These are phyloP conservation scores for Tolypocladium inflatum DNA, from an alignment of 2,329 filamentous ascomycete species.

Conservation along the genomic window DNA sequence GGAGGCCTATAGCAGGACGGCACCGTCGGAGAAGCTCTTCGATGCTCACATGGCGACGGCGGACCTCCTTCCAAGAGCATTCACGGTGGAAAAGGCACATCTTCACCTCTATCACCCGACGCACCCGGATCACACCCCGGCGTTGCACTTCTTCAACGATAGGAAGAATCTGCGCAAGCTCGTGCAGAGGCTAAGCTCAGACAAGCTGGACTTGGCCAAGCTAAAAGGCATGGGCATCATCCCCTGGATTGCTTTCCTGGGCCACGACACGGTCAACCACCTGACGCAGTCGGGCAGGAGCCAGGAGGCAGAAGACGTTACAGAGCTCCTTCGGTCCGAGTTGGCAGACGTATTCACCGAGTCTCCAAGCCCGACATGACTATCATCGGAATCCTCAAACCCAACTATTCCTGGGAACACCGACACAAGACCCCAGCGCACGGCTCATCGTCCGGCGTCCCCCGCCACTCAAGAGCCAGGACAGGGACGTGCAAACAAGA, in stretches of 20 bases:
- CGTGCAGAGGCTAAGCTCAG: conserved; percentile 12
- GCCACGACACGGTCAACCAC: conserved; percentile 36
- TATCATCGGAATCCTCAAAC: background rate
- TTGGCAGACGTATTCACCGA: conserved; percentile 19
- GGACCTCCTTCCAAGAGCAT: conserved; percentile 23
- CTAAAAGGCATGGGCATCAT: conserved; percentile 20
- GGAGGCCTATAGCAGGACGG: conserved; percentile 32
- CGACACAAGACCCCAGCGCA: background rate
- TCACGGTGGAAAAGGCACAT: conserved; percentile 40
- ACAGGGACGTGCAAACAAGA: background rate
- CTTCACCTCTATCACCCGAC: conserved; percentile 46
- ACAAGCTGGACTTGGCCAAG: conserved; percentile 16
- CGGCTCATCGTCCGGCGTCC: background rate
- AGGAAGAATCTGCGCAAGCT: conserved; percentile 18
- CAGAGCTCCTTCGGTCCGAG: conserved; percentile 25
- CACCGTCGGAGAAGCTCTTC: conserved; percentile 38
- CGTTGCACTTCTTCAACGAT: conserved; percentile 34
- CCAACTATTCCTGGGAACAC: background rate
- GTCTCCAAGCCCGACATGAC: conserved; percentile 12
- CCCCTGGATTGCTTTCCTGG: conserved; percentile 29
- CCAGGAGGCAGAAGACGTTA: conserved; percentile 30
- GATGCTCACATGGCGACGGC: conserved; percentile 42
- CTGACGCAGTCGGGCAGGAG: conserved; percentile 29
- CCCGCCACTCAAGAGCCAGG: background rate
- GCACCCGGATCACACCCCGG: conserved; percentile 34